Evolutionary conservation across 164 flowering plant species (phyloP), one percentile per base, ranked within the genome.

Genomic region (Tetracentron sinense): DNA sequence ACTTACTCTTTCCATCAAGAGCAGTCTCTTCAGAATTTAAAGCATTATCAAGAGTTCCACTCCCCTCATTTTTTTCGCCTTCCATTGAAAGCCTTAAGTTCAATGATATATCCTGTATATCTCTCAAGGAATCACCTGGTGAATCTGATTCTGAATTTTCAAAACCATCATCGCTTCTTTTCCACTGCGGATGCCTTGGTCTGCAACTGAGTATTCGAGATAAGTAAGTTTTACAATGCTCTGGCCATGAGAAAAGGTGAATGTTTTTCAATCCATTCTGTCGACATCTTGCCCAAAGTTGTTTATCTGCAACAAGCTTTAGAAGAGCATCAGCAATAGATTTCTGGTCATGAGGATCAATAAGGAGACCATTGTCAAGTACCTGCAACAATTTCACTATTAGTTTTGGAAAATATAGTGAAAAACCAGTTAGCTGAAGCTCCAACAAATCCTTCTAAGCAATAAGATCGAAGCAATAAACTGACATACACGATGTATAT

Each of bases 171-270:
- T 82, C 83, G 47, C 21, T 66, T 72, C 76, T 78, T 69, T 75
- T 82, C 97, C 97, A 93, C 58, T 87, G 89, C 26, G 98, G 97
- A 62, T 93, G 91, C 75, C 98, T 82, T 68, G 84, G 87, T 66
- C 82, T 84, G 80, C 92, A 93, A 75, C 81, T 75, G 33, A 88
- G 86, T 65, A 93, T 81, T 17, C 90, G 79, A 55, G 98, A 76
- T 55, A 93, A 67, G 67, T 93, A 93, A 22, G 87, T 82, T 76
- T 82, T 88, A 72, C 98, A 93, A 70, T 93, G 98, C 80, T 89
- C 98, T n/a, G 97, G 96, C 98, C 98, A 93, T 58, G 97, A 93
- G 61, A 83, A 93, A 29, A 90, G 86, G 75, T 93, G 98, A 71
- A 93, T 89, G 52, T 90, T 90, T 66, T 85, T 90, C 76, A 90